These are phyloP conservation scores for Oryza glumipatula DNA, from an alignment of 176 grass and related monocot genomes.

Conservation along the genomic window DNA sequence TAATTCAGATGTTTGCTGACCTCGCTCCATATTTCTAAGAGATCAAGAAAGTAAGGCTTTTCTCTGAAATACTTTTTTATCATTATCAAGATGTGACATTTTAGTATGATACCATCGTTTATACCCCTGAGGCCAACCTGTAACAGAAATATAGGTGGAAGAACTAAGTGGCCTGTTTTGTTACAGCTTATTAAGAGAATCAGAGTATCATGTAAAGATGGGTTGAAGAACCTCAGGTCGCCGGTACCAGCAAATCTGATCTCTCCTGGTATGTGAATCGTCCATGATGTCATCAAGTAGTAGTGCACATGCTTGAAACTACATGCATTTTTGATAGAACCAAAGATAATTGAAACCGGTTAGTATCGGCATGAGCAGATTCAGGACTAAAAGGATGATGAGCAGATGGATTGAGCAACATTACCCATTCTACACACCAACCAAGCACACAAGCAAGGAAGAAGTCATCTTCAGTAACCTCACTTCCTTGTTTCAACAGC, in stretches of 20 bases:
- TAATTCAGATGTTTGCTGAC: conserved; percentile 6
- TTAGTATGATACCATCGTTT: conserved; percentile 65
- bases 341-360: not conserved
- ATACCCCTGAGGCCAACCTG: conserved; percentile 60
- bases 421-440: conserved; percentile 57
- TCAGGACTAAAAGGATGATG: not conserved
- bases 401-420: not conserved
- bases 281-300: conserved; percentile 75
- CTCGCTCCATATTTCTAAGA: conserved; percentile 57
- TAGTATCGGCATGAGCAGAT: not conserved
- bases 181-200: not conserved
- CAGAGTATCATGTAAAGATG: not conserved
- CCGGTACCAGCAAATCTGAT: conserved; percentile 61
- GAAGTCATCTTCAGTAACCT: conserved; percentile 42
- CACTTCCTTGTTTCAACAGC: conserved; percentile 41
- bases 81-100: conserved; percentile 44
- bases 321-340: conserved; percentile 10
- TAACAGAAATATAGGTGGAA: not conserved
- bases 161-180: not conserved
- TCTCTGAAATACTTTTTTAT: conserved; percentile 57
- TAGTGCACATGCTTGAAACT: conserved; percentile 67
- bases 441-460: conserved; percentile 49
- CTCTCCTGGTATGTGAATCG: conserved; percentile 61
- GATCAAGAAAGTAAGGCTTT: conserved; percentile 44
- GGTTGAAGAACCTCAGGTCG: conserved; percentile 46